A percentile compares a stretch with the other conserved stretches of the same genome.
Evolutionary conservation across 2,329 filamentous ascomycete species (phyloP).

Genomic region (Acrocalymma vagum): DNA sequence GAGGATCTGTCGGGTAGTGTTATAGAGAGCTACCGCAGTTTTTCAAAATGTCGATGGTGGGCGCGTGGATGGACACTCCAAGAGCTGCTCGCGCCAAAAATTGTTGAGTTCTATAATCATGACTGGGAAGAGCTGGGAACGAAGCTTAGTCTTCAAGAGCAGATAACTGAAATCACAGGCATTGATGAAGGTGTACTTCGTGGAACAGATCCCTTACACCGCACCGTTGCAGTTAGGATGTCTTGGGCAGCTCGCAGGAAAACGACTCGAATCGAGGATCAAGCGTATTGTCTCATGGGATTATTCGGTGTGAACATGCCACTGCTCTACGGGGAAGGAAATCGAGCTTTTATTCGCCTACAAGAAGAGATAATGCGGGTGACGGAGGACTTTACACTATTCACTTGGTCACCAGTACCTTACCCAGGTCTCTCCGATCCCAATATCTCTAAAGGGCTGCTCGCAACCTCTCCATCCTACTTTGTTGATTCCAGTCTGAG

Average conservation of each 20-base stretch:
- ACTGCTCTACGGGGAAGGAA: conserved; percentile 35
- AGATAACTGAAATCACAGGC: conserved; percentile 6
- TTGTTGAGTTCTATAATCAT: conserved; percentile 16
- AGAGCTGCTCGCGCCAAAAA: conserved; percentile 17
- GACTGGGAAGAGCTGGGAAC: conserved; percentile 15
- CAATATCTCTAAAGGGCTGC: too few species aligned
- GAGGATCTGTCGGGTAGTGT: too few species aligned
- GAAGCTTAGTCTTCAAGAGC: conserved; percentile 4
- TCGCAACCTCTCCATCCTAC: too few species aligned
- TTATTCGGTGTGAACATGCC: conserved; percentile 25
- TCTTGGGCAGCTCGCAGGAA: conserved; percentile 17
- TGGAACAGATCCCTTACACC: conserved; percentile 7
- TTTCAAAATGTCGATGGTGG: conserved; percentile 19
- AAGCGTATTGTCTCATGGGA: conserved; percentile 26
- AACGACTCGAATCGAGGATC: conserved; percentile 23
- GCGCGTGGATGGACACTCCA: conserved; percentile 22
- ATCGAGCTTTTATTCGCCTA: conserved; percentile 24
- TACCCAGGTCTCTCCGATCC: too few species aligned
- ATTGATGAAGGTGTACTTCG: conserved; percentile 8
- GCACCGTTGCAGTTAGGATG: conserved; percentile 15
- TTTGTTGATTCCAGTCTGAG: too few species aligned
- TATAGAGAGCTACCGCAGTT: too few species aligned
- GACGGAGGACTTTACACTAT: conserved; percentile 2
- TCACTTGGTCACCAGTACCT: too few species aligned
- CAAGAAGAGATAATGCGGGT: conserved; percentile 23